Conservation (phyloP, 352 stramenopile genomes). For the Globisporangium recalcitrans region DNA sequence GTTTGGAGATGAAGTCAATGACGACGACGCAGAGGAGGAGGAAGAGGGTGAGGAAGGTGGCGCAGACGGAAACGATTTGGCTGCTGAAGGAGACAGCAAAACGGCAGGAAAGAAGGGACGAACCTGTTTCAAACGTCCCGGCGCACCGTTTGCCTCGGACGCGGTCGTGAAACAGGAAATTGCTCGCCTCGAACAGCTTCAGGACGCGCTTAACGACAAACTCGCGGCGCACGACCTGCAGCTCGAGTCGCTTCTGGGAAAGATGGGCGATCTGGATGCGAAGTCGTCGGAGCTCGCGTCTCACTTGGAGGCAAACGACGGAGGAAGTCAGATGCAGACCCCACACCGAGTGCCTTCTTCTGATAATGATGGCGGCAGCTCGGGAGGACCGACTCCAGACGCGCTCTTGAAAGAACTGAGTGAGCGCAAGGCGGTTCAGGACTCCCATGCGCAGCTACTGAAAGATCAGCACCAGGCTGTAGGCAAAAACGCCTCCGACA, state of each 20-base stretch:
- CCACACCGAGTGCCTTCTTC: not conserved
- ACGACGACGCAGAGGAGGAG: constrained; percentile 23
- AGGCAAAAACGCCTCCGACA: constrained; percentile 43
- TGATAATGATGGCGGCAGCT: constrained; percentile 11
- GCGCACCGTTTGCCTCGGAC: constrained; percentile 35
- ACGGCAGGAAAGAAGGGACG: not conserved
- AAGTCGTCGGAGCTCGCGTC: constrained; percentile 13
- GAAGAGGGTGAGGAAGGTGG: constrained; percentile 23
- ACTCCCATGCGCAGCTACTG: constrained; percentile 32
- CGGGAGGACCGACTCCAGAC: not conserved
- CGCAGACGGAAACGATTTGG: not conserved
- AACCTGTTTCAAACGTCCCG: constrained; percentile 17
- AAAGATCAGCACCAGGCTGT: constrained; percentile 34
- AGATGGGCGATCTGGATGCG: constrained; percentile 28
- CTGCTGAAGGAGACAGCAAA: not conserved
- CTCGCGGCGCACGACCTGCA: constrained; percentile 33
- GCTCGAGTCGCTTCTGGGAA: constrained; percentile 30
- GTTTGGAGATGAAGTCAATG: constrained; percentile 29
- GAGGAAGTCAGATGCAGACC: not conserved
- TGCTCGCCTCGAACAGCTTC: constrained; percentile 32
- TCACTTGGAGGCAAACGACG: not conserved
- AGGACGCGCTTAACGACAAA: constrained; percentile 30
- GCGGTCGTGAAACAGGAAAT: constrained; percentile 39
- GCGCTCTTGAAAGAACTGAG: constrained; percentile 46
- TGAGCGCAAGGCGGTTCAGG: constrained; percentile 38